Evolutionary conservation across 495 filamentous ascomycete species (phyloP).

Genomic region (Penicillium riverlandense): DNA sequence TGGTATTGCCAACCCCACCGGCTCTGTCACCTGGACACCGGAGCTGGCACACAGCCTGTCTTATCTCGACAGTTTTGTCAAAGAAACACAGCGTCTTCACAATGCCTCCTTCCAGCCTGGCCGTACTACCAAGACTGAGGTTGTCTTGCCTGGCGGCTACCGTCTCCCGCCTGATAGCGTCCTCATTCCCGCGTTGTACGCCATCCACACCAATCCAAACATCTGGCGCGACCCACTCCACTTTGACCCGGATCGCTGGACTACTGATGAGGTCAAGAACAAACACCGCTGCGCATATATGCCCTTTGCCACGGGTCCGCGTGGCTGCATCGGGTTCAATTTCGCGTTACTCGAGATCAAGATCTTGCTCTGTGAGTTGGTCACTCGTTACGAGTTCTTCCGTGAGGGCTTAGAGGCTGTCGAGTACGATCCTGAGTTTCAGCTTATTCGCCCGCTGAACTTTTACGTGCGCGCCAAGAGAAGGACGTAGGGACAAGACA

Average conservation of each 20-base stretch:
- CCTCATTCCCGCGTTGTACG: conserved; percentile 39
- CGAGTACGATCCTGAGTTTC: conserved; percentile 51
- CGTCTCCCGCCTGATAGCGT: conserved; percentile 33
- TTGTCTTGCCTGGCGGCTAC: conserved; percentile 50
- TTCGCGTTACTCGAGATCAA: conserved; percentile 51
- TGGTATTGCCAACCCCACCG: conserved; percentile 31
- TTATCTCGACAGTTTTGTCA: conserved; percentile 48
- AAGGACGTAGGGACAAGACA: not conserved
- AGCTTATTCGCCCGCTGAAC: conserved; percentile 46
- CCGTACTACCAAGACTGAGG: conserved; percentile 41
- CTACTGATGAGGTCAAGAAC: conserved; percentile 37
- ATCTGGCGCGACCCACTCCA: conserved; percentile 42
- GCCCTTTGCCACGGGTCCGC: conserved; percentile 44
- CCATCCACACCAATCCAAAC: conserved; percentile 46
- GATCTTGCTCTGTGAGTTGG: conserved; percentile 40
- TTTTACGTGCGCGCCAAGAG: conserved; percentile 41
- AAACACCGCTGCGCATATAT: conserved; percentile 36
- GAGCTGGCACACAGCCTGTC: conserved; percentile 35
- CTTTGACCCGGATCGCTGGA: conserved; percentile 51
- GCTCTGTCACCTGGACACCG: conserved; percentile 16
- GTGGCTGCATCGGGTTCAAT: conserved; percentile 52
- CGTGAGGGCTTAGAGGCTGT: conserved; percentile 31
- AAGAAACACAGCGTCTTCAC: conserved; percentile 50
- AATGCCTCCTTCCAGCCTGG: conserved; percentile 50
- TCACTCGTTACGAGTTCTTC: conserved; percentile 46